Evolutionary conservation across 148 eudicot species (phyloP).

Genomic region (Beta vulgaris): DNA sequence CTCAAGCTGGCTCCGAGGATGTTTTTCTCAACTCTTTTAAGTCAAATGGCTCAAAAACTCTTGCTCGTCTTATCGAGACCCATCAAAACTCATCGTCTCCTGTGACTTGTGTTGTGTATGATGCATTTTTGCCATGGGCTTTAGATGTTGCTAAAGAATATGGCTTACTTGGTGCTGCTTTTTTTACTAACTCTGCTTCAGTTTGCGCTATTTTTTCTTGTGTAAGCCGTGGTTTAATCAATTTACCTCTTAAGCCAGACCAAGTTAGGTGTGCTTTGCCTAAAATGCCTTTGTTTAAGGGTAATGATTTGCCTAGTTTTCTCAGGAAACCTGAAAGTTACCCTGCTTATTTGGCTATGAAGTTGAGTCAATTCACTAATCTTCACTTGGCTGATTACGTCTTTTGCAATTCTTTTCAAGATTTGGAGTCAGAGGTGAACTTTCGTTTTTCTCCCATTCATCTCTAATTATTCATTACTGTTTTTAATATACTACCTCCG

Average conservation of each 20-base stretch:
- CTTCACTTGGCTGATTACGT: constrained; percentile 47
- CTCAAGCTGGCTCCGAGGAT: constrained; percentile 25
- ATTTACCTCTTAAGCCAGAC: constrained; percentile 34
- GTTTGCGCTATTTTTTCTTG: constrained; percentile 42
- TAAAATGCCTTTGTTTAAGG: constrained; percentile 38
- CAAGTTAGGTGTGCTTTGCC: constrained; percentile 34
- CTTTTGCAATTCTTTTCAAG: constrained; percentile 52
- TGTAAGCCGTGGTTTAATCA: constrained; percentile 35
- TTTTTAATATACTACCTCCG: too few species aligned
- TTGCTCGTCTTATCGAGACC: constrained; percentile 32
- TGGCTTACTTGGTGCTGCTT: constrained; percentile 46
- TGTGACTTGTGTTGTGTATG: constrained; percentile 50
- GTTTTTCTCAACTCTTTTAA: constrained; percentile 38
- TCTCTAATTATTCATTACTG: not conserved
- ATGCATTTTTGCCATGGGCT: constrained; percentile 66
- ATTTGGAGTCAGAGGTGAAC: constrained; percentile 44
- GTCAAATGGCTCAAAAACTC: constrained; percentile 41
- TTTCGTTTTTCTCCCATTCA: not conserved
- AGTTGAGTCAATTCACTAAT: constrained; percentile 50
- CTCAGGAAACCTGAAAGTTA: constrained; percentile 47
- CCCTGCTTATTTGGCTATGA: constrained; percentile 67
- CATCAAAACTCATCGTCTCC: constrained; percentile 31
- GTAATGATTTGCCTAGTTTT: constrained; percentile 41
- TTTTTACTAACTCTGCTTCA: constrained; percentile 61
- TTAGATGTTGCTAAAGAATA: constrained; percentile 56